Conservation (phyloP, 2,329 filamentous ascomycete species). For the Colletotrichum brevisporum region DNA sequence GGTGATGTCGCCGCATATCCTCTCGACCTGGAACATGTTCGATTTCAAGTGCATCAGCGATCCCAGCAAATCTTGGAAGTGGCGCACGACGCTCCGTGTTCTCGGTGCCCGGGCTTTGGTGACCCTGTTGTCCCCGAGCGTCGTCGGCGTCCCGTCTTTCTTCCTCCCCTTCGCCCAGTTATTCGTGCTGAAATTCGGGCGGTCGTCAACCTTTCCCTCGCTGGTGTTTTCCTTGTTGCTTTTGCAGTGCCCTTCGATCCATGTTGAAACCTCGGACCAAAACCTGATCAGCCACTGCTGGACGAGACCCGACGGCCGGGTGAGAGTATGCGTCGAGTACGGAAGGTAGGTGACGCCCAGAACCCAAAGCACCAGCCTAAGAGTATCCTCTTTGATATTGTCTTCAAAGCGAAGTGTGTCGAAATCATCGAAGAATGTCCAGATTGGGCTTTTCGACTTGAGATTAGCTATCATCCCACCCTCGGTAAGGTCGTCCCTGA, state of each 20-base stretch:
- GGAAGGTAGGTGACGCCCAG: slow-evolving; percentile 20
- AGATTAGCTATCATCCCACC: neutral
- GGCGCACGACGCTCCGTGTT: neutral
- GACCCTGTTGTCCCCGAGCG: neutral
- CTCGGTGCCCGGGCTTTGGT: neutral
- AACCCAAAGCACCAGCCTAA: slow-evolving; percentile 14
- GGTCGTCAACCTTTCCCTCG: too few species aligned
- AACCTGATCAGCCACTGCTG: slow-evolving; percentile 4
- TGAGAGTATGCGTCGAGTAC: neutral
- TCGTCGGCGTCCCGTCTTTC: neutral
- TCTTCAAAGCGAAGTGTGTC: slow-evolving; percentile 19
- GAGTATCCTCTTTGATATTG: neutral
- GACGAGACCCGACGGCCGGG: neutral
- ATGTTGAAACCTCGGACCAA: slow-evolving; percentile 13
- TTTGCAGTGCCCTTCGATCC: neutral
- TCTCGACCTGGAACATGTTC: neutral
- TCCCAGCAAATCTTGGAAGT: neutral
- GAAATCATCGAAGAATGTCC: slow-evolving; percentile 3
- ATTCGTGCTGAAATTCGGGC: neutral
- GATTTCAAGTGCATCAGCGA: neutral
- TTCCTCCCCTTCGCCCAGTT: neutral
- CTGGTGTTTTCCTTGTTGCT: neutral
- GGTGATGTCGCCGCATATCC: slow-evolving; percentile 11
- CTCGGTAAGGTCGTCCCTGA: slow-evolving; percentile 7
- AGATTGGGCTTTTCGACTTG: neutral